Base-by-base conservation (phyloP, 768 basidiomycete genomes). In the Tylopilus cervinicoccineus region DNA sequence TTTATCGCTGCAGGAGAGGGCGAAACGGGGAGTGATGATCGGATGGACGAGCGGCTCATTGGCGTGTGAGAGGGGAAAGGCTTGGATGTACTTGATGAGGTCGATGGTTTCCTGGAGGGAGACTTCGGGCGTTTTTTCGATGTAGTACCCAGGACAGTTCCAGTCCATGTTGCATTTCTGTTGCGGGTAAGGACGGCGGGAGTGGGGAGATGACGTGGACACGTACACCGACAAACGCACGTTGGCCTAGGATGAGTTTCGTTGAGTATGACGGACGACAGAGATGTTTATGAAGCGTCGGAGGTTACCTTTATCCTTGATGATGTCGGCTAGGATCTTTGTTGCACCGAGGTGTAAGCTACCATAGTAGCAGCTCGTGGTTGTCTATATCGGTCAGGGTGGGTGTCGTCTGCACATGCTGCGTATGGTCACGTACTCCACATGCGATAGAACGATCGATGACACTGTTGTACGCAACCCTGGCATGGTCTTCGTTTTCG, bases 11-110 rank as follows among this genome's bases (percentile, higher is more conserved):
- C 92, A 94, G 12, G 88, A 83, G 50, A 95, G 84, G 24, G 94
- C 94, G 66, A 95, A 96, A 20, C 94, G 86, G 4, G 94, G 94
- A 0, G 94, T 96, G 33, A 97, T 69, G 60, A 93, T 83, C 8
- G 94, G 94, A 45, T 88, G 84, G 10, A 96, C 86, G 26, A 93
- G 81, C 6, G 78, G 74, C 51, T 74, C 70, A 28, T 63, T 56
- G 20, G 53, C 45, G 28, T 52, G 54, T 19, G 66, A 53, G 8
- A 64, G 57, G 5, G 76, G 62, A 22, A 89, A 69, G 5, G 72
- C 56, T 34, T 77, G 79, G 56, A 95, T 84, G 68, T 93, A 69
- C 0, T 74, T 40, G 51, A 96, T 83, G 20, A 93, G 73, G 7
- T 69, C 67, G 42, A 72, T 65, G 0, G 93, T 93, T 40, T 76